These are phyloP conservation scores for Tricharina praecox DNA, from an alignment of 495 filamentous ascomycete species.

Conservation along the genomic window DNA sequence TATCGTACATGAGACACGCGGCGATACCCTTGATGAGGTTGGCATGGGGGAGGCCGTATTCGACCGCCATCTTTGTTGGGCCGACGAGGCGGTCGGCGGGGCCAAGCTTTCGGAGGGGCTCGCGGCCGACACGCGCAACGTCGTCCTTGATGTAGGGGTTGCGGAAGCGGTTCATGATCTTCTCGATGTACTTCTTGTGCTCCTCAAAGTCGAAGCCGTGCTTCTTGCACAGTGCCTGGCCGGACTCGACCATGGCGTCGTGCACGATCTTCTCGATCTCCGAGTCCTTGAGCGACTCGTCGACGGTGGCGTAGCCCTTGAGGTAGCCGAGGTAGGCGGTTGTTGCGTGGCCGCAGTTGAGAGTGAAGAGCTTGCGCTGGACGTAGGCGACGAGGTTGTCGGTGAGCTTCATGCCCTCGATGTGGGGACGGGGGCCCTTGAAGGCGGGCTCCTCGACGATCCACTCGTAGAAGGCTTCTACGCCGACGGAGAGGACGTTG, in stretches of 20 bases:
- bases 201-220: conserved; percentile 48
- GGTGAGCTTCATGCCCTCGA: conserved; percentile 83
- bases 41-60: conserved; percentile 18
- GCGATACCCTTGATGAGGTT: conserved; percentile 23
- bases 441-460: conserved; percentile 52
- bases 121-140: conserved; percentile 88
- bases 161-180: conserved; percentile 78
- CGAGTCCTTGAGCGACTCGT: conserved; percentile 54
- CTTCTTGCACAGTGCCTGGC: conserved; percentile 67
- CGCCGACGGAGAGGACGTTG: conserved; percentile 56
- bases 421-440: conserved; percentile 41
- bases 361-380: conserved; percentile 96
- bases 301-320: conserved; percentile 64
- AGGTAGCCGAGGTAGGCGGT: conserved; percentile 88
- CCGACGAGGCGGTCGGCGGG: conserved; percentile 92
- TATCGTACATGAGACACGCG: conserved; percentile 22
- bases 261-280: conserved; percentile 59
- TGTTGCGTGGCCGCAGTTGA: conserved; percentile 96
- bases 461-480: conserved; percentile 98
- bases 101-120: conserved; percentile 77
- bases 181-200: conserved; percentile 78
- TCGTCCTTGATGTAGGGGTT: conserved; percentile 90
- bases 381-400: conserved; percentile 85
- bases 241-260: conserved; percentile 62
- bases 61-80: conserved; percentile 32